Base-by-base conservation (phyloP, 2,329 filamentous ascomycete species). In the Endothia cerciana region DNA sequence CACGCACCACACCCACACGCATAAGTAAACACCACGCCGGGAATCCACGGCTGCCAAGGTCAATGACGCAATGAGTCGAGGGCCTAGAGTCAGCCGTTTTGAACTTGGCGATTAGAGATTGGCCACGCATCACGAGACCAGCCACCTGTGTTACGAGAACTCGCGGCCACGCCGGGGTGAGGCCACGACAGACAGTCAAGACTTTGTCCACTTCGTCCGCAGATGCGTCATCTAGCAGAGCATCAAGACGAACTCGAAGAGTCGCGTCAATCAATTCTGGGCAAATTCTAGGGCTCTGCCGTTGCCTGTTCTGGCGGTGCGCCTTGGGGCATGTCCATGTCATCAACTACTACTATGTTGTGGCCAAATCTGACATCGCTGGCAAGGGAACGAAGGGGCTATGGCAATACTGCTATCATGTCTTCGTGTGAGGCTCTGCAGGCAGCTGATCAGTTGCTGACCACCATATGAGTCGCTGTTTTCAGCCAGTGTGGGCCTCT, bases 391-490 rank as follows among this genome's bases (percentile, higher is more conserved):
- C 22, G 25, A 15, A 51, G 28, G 33, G 10, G 7, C 47, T 17
- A 51, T 25, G 45, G 11, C 17, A 28, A 49, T 11, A 15, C 6
- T n/a, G 22, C 47, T 51, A 11, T 22, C 47, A 28, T 22, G 25
- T 51, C 11, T 28, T 51, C 17, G 6, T 25, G 28, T 13, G 25
- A 51, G 47, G 8, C 8, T 22, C 5, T 28, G 22, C 28, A 28
- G 47, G 47, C 47, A 25, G 47, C 47, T 30, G 47, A 51, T 22
- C 3, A 6, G 6, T 38, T 10, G 33, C 55, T 40, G n/a, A 58
- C 38, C 30, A 40, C 55, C 55, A 25, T 40, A 41, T 38, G 55
- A 58, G 55, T 58, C 55, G 19, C 13, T 40, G 33, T 36, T 58
- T n/a, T 36, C n/a, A 36, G 55, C 55, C 28, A 36, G 19, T 6